Conservation (phyloP, 148 eudicot species). For the Nepenthes mirabilis region DNA sequence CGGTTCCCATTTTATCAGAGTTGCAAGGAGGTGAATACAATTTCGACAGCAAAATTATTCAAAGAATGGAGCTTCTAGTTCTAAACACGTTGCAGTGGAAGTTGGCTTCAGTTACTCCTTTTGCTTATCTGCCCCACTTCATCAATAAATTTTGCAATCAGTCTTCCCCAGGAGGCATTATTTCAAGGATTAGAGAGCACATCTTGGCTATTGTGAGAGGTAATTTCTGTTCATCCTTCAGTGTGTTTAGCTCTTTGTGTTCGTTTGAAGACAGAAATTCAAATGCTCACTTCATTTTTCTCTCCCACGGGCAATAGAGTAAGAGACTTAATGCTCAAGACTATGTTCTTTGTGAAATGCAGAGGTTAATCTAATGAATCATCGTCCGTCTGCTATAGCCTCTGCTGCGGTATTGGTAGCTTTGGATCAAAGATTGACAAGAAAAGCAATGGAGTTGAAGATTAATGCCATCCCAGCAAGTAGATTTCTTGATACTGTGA, state of each 20-base stretch:
- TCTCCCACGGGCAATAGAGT: not conserved
- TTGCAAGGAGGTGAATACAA: constrained; percentile 20
- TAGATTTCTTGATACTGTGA: constrained; percentile 22
- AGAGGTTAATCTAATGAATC: constrained; percentile 30
- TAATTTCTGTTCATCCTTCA: constrained; percentile 1
- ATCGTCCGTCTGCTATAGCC: constrained; percentile 32
- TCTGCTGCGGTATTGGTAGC: constrained; percentile 29
- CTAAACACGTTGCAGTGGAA: constrained; percentile 49
- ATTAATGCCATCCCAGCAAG: constrained; percentile 14
- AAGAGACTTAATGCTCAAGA: not conserved
- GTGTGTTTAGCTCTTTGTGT: no score
- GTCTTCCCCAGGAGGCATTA: constrained; percentile 5
- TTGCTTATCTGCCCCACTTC: constrained; percentile 24
- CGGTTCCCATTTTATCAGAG: constrained; percentile 16
- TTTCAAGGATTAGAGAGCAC: constrained; percentile 11
- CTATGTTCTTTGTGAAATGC: not conserved
- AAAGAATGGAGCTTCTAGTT: constrained; percentile 50
- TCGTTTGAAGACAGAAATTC: not conserved
- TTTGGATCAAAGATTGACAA: constrained; percentile 28
- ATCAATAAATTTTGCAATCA: constrained; percentile 10
- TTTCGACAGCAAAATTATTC: constrained; percentile 26
- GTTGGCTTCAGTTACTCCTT: constrained; percentile 35
- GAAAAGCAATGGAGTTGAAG: constrained; percentile 22
- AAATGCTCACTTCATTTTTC: no score
- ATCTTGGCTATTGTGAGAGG: constrained; percentile 27